Conservation (phyloP, 768 basidiomycete species). For the Kwoniella dejecticola region DNA sequence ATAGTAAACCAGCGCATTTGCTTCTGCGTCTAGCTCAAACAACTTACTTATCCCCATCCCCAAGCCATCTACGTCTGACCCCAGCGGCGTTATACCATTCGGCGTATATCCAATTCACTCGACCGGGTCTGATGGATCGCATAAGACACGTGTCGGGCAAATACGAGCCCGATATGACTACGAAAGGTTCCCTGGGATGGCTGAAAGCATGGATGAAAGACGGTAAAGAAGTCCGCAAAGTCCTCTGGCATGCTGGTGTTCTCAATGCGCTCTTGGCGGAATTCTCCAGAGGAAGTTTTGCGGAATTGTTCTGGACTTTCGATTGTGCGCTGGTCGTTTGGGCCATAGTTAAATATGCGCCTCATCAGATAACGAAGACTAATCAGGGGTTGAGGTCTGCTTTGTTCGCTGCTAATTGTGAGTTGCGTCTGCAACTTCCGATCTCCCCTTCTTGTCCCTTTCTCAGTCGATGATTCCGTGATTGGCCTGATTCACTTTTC, state of each 20-base stretch:
- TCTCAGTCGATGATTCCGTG: background rate
- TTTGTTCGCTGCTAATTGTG: slow-evolving; percentile 44
- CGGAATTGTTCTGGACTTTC: slow-evolving; percentile 47
- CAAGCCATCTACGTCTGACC: slow-evolving; percentile 31
- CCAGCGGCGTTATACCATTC: slow-evolving; percentile 47
- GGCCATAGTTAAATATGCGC: slow-evolving; percentile 44
- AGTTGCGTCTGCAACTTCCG: slow-evolving; percentile 12
- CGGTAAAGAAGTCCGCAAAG: slow-evolving; percentile 28
- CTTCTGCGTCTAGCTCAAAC: slow-evolving; percentile 24
- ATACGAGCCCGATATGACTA: slow-evolving; percentile 42
- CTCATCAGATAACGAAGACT: slow-evolving; percentile 16
- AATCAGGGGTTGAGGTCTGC: slow-evolving; percentile 25
- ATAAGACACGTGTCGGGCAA: slow-evolving; percentile 39
- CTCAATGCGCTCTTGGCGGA: slow-evolving; percentile 41
- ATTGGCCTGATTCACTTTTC: too few species aligned
- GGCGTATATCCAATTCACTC: slow-evolving; percentile 35
- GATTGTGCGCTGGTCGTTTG: slow-evolving; percentile 47
- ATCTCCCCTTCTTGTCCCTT: background rate
- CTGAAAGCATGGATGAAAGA: slow-evolving; percentile 38
- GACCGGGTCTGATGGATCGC: slow-evolving; percentile 40
- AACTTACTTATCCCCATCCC: slow-evolving; percentile 18
- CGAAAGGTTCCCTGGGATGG: slow-evolving; percentile 33
- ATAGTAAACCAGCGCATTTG: slow-evolving; percentile 24
- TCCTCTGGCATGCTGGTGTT: slow-evolving; percentile 43
- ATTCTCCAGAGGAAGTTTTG: slow-evolving; percentile 33